These are phyloP conservation scores for Balamuthia mandrillaris DNA, from an alignment of 208 protist species.

Conservation along the genomic window DNA sequence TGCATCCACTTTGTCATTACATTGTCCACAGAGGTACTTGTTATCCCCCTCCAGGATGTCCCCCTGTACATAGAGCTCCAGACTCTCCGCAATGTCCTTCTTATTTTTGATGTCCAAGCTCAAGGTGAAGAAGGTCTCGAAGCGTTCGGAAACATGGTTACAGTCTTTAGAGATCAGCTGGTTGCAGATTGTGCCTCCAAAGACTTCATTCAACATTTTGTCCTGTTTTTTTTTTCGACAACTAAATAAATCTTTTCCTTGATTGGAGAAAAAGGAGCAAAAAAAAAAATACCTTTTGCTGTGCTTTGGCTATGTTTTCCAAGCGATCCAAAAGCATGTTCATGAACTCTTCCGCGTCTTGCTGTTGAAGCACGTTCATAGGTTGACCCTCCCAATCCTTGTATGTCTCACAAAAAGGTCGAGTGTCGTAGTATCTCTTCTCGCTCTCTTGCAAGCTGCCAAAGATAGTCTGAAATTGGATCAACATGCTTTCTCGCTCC, in stretches of 20 bases:
- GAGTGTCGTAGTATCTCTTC: constrained; percentile 54
- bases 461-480: constrained; percentile 65
- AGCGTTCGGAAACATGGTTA: constrained; percentile 60
- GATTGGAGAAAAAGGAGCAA: too few species aligned
- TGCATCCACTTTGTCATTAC: constrained; percentile 46
- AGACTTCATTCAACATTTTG: constrained; percentile 57
- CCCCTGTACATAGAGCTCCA: constrained; percentile 72
- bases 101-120: constrained; percentile 78
- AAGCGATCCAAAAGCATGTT: constrained; percentile 74
- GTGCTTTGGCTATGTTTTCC: too few species aligned
- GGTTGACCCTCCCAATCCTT: background rate
- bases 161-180: constrained; percentile 69
- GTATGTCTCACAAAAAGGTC: constrained; percentile 48
- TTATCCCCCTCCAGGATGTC: constrained; percentile 81
- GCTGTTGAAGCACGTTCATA: too few species aligned
- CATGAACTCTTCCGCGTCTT: constrained; percentile 81
- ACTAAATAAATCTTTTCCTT: too few species aligned
- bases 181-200: constrained; percentile 59
- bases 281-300: too few species aligned
- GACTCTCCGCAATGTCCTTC: constrained; percentile 65
- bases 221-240: too few species aligned
- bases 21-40: constrained; percentile 72
- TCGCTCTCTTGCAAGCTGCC: constrained; percentile 48
- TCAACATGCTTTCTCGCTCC: too few species aligned
- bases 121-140: constrained; percentile 70